These are phyloP conservation scores for Pisolithus tinctorius DNA, from an alignment of 768 basidiomycete genomes.

Conservation along the genomic window DNA sequence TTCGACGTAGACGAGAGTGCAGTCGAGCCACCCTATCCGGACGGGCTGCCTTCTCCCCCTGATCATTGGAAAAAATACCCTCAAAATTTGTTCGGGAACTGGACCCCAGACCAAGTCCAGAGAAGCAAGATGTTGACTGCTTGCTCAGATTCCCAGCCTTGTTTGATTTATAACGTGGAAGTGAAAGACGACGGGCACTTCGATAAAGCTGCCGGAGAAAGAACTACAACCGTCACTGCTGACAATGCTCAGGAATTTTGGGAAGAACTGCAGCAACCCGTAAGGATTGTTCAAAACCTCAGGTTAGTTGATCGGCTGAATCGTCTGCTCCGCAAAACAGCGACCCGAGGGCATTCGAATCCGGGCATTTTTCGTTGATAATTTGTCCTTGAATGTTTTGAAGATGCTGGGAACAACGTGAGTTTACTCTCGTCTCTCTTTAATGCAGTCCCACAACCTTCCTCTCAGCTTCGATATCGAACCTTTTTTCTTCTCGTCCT, in stretches of 20 bases:
- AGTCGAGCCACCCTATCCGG: not conserved
- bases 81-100: conserved; percentile 48
- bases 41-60: too few relatives aligned
- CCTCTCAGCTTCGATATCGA: conserved; percentile 27
- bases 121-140: conserved; percentile 28
- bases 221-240: conserved; percentile 9
- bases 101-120: conserved; percentile 39
- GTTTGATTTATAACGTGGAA: conserved; percentile 17
- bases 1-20: not conserved
- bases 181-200: conserved; percentile 12
- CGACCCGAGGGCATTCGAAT: conserved; percentile 19
- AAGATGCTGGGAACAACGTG: conserved; percentile 31
- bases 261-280: conserved; percentile 21
- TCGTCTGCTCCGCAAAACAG: conserved; percentile 6
- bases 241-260: conserved; percentile 18
- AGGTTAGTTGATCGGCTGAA: not conserved
- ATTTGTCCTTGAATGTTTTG: conserved; percentile 23
- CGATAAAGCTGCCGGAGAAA: conserved; percentile 2
- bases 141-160: conserved; percentile 9
- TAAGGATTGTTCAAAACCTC: conserved; percentile 3
- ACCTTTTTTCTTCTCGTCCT: conserved; percentile 33
- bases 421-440: not conserved
- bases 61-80: conserved; percentile 37
- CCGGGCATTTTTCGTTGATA: conserved; percentile 26
- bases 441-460: too few relatives aligned